Base-by-base conservation (phyloP, 768 basidiomycete species). In the Scleroderma citrinum region DNA sequence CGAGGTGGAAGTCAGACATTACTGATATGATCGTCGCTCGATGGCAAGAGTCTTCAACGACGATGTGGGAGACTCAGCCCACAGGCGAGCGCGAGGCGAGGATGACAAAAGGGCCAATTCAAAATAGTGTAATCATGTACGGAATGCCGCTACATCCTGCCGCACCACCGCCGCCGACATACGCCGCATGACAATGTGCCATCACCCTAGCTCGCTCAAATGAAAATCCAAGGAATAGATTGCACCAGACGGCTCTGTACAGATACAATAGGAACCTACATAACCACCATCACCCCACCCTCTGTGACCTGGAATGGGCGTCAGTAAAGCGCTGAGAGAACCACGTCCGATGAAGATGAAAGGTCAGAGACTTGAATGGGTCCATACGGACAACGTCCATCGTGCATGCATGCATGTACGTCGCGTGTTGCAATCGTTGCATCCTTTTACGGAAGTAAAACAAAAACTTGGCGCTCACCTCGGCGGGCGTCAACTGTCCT, bases 301-400 rank as follows among this genome's bases (percentile, higher is more conserved):
- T 29, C 26, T 5, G 26, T 29, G 26, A 29, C 40, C 23, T 24
- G 40, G n/a, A 16, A 16, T 3, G n/a, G 24, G 14, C 16, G 23
- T n/a, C 23, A 42, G 16, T 5, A n/a, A 10, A 14, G n/a, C 21
- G 26, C 24, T 3, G 12, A 16, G 40, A 47, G n/a, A 36, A 4
- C 10, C n/a, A 13, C 42, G 35, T 44, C n/a, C 23, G 46, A 36
- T 42, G 42, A 26, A 55, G 51, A 45, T 32, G n/a, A n/a, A 14
- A 54, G 29, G 44, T 85, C 83, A 84, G 83, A 78, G 82, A 85
- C 83, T 85, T 85, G 83, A 85, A 85, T 85, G 81, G 80, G 75
- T 83, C 77, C 82, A 73, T 68, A 79, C 80, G 80, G 81, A 81
- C 76, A 66, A 59, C 71, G 71, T 75, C 72, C 81, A 82, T 56